Conservation (phyloP, 805 yeast genomes). For the Monosporozyma unispora region DNA sequence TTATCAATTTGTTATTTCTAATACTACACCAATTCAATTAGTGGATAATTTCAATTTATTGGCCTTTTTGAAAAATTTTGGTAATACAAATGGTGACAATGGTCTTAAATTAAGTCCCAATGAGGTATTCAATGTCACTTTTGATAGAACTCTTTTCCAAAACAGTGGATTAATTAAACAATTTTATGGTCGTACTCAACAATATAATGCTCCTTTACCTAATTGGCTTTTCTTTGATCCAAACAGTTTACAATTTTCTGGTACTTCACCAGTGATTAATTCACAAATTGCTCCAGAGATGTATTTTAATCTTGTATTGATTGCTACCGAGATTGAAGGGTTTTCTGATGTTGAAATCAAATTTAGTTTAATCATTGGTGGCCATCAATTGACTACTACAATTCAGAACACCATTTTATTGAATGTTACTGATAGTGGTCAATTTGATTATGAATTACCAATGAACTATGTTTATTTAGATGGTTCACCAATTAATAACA, state of each 20-base stretch:
- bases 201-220: conserved; percentile 79
- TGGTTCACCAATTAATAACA: conserved; percentile 36
- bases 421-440: conserved; percentile 58
- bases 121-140: conserved; percentile 52
- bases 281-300: conserved; percentile 84
- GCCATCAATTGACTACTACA: conserved; percentile 69
- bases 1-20: conserved; percentile 54
- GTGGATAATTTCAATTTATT: conserved; percentile 34
- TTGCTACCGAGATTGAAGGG: conserved; percentile 73
- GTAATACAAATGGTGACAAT: conserved; percentile 66
- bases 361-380: conserved; percentile 76
- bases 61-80: conserved; percentile 50
- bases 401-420: conserved; percentile 46
- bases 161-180: conserved; percentile 42
- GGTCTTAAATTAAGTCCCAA: conserved; percentile 72
- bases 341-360: conserved; percentile 60
- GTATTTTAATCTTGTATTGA: conserved; percentile 56
- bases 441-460: conserved; percentile 52
- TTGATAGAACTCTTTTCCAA: conserved; percentile 53
- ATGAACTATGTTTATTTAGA: conserved; percentile 57
- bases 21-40: conserved; percentile 38
- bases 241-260: conserved; percentile 57
- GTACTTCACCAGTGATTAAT: conserved; percentile 81
- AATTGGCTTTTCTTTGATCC: conserved; percentile 74
- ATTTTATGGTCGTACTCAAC: conserved; percentile 61